Conservation (phyloP, 352 stramenopile genomes). For the Pythium grandisporangium region DNA sequence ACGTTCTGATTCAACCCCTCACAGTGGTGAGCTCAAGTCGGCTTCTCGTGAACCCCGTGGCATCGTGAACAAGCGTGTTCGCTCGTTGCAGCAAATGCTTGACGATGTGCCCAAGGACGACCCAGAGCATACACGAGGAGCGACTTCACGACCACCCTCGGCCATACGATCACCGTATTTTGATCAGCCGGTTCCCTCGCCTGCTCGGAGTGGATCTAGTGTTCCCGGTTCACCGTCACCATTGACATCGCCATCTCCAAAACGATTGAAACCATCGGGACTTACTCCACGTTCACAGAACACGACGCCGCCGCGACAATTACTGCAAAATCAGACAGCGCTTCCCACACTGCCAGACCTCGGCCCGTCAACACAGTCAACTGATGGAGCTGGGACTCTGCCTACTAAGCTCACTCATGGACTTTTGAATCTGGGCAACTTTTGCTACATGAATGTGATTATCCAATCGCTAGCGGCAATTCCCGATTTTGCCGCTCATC, state of each 20-base stretch:
- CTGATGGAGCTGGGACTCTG: not conserved
- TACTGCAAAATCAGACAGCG: not conserved
- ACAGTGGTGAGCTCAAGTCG: no score
- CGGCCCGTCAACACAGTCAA: not conserved
- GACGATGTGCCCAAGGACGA: slow-evolving; percentile 43
- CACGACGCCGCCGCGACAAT: no score
- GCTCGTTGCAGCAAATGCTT: slow-evolving; percentile 68
- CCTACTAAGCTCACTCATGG: slow-evolving; percentile 56
- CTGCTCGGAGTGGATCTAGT: not conserved
- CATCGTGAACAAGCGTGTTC: slow-evolving; percentile 60
- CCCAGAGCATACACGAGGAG: slow-evolving; percentile 10
- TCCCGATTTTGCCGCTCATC: slow-evolving; percentile 41
- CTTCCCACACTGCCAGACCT: no score
- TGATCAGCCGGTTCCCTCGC: not conserved
- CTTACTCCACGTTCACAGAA: no score
- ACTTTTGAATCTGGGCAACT: slow-evolving; percentile 92
- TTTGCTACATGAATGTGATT: slow-evolving; percentile 94
- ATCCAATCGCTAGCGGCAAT: slow-evolving; percentile 73
- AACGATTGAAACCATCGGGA: no score
- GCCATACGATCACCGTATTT: slow-evolving; percentile 16
- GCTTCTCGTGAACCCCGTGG: slow-evolving; percentile 12
- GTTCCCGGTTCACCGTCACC: not conserved
- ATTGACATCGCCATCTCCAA: not conserved
- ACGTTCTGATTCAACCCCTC: no score
- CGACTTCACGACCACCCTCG: slow-evolving; percentile 2